Evolutionary conservation across 2,329 filamentous ascomycete genomes (phyloP), one percentile per base, ranked within the genome.

Genomic region (Sporothrix inflata): DNA sequence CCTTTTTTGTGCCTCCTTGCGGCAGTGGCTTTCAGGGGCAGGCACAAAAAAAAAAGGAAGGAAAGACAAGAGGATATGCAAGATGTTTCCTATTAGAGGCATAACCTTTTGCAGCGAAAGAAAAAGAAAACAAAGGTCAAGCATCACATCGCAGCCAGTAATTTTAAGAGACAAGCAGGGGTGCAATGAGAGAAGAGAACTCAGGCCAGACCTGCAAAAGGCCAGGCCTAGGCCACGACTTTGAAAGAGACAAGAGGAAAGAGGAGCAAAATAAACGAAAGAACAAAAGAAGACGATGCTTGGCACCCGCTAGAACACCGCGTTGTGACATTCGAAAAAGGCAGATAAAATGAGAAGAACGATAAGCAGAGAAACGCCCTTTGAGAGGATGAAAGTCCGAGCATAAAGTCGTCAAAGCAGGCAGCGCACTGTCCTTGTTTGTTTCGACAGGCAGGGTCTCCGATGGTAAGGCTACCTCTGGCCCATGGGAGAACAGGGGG

Each of bases 11-110:
- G n/a, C 38, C 38, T 65, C 60, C n/a, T 45, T 45, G 38, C 60
- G 60, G 60, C 60, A 27, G 60, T 65, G 60, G 60, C 60, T 65
- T 65, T 42, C 34, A 45, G 42, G 66, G 49, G 34, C 30, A 57
- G 9, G 12, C 2, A 42, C n/a, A n/a, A 40, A 53, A 16, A 51
- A 40, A 30, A 40, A 12, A n/a, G 11, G 55, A 68, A 40, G 27
- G 40, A 55, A 38, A 45, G 11, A 27, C 47, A 30, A 47, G 8
- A 47, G 7, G 19, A 42, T 16, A 14, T 27, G 60, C 60, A 53
- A 51, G 27, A 68, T 53, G 11, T 53, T 38, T 19, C 60, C 60
- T 19, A 16, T 45, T 65, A 8, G 21, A 61, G 34, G 11, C 57
- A 61, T 40, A 40, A 40, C 2, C 14, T 57, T 34, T 34, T 57